Conservation (phyloP, 1,139 yeast genomes). For the Yamadazyma siamensis region DNA sequence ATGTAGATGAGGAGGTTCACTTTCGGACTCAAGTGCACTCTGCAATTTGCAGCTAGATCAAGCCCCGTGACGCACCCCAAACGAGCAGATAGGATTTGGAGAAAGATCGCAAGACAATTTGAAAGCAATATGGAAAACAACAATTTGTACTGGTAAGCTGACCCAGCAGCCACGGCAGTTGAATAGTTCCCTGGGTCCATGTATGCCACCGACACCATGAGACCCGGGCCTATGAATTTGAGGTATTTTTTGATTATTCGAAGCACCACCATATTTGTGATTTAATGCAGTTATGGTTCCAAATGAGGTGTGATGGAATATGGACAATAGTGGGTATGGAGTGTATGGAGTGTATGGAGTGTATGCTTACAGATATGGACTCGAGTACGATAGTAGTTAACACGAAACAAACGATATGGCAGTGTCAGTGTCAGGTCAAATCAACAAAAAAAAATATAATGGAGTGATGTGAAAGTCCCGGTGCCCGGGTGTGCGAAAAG, state of each 20-base stretch:
- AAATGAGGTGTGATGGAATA: background rate
- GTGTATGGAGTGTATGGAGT: background rate
- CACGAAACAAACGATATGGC: too few relatives aligned
- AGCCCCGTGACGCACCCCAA: constrained; percentile 89
- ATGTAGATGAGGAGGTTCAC: constrained; percentile 61
- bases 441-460: too few relatives aligned
- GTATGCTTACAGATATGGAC: too few relatives aligned
- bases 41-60: constrained; percentile 84
- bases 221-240: constrained; percentile 84
- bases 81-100: constrained; percentile 81
- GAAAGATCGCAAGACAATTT: constrained; percentile 80
- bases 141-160: constrained; percentile 78
- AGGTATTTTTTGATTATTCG: constrained; percentile 46
- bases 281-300: background rate
- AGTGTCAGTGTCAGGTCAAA: too few relatives aligned
- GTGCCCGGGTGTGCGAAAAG: too few relatives aligned
- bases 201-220: constrained; percentile 92
- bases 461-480: too few relatives aligned
- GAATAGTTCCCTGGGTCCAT: constrained; percentile 98
- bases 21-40: constrained; percentile 64
- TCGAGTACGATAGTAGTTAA: too few relatives aligned
- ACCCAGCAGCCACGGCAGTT: constrained; percentile 92
- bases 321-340: background rate
- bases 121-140: constrained; percentile 78
- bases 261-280: background rate